A percentile compares a stretch with the other conserved stretches of the same genome.
These are phyloP conservation scores for Pseudonitzschia pungens DNA, from an alignment of 108 stramenopile species.

Conservation along the genomic window DNA sequence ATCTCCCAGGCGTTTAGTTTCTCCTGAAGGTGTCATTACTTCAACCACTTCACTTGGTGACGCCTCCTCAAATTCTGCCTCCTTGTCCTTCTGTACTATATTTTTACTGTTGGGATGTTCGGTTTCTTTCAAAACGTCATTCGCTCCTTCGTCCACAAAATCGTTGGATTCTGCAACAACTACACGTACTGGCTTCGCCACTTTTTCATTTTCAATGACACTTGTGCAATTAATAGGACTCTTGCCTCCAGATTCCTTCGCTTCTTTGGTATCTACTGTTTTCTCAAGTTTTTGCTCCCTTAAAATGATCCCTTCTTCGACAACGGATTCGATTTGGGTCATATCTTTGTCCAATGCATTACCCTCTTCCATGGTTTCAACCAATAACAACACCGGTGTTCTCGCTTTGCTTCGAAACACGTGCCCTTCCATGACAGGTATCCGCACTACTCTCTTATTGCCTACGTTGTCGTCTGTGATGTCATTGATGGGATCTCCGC, in stretches of 20 bases:
- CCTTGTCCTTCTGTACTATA: background rate
- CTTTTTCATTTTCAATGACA: background rate
- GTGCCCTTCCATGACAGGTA: slow-evolving; percentile 82
- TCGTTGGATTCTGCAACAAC: background rate
- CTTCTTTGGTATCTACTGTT: background rate
- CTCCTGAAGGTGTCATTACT: background rate
- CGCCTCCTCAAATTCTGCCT: background rate
- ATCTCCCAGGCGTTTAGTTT: background rate
- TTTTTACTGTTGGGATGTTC: background rate
- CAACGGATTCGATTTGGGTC: slow-evolving; percentile 21
- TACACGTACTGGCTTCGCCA: background rate
- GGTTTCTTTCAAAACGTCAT: background rate
- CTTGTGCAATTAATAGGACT: background rate
- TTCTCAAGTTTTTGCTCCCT: slow-evolving; percentile 3
- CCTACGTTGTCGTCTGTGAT: slow-evolving; percentile 33
- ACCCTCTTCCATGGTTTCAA: slow-evolving; percentile 59
- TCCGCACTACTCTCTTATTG: slow-evolving; percentile 51
- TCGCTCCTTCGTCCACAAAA: background rate
- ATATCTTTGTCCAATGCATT: slow-evolving; percentile 4
- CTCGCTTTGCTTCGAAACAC: slow-evolving; percentile 90
- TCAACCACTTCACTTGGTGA: background rate
- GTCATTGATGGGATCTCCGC: slow-evolving; percentile 80
- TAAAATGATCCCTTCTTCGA: background rate
- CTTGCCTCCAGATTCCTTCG: background rate
- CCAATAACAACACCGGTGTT: slow-evolving; percentile 78